Conservation (phyloP, 331 rosid genomes). For the Pyrus hybrid region DNA sequence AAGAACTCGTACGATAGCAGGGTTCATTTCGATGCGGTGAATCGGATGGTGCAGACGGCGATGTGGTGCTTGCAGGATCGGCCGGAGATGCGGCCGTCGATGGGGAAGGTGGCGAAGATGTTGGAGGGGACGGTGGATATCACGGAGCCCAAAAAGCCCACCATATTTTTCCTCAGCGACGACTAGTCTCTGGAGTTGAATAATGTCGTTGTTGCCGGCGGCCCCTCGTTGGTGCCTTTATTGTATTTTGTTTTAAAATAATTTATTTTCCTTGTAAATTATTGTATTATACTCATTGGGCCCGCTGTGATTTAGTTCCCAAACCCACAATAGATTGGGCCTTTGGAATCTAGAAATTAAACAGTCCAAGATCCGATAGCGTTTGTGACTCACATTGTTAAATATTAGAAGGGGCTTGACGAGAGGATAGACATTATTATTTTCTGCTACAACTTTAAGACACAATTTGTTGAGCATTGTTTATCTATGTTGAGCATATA, state of each 20-base stretch:
- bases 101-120: conserved; percentile 97
- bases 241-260: no score
- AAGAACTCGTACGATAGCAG: conserved; percentile 47
- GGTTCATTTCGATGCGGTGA: conserved; percentile 51
- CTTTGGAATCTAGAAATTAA: neutral
- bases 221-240: neutral
- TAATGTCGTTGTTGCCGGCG: neutral
- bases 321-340: neutral
- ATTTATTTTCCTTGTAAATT: no score
- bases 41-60: conserved; percentile 82
- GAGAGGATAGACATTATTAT: no score
- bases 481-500: no score
- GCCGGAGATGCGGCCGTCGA: conserved; percentile 80
- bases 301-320: neutral
- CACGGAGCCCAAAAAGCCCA: conserved; percentile 64
- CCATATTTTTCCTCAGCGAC: conserved; percentile 54
- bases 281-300: neutral
- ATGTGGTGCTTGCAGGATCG: conserved; percentile 95
- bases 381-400: neutral
- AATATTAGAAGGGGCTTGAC: no score
- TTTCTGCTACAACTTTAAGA: no score
- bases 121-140: conserved; percentile 89
- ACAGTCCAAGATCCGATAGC: neutral
- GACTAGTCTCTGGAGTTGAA: conserved; percentile 18
- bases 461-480: no score